Evolutionary conservation across 1,139 yeast genomes (phyloP), one percentile per base, ranked within the genome.

Genomic region (Yamadazyma triangularis): DNA sequence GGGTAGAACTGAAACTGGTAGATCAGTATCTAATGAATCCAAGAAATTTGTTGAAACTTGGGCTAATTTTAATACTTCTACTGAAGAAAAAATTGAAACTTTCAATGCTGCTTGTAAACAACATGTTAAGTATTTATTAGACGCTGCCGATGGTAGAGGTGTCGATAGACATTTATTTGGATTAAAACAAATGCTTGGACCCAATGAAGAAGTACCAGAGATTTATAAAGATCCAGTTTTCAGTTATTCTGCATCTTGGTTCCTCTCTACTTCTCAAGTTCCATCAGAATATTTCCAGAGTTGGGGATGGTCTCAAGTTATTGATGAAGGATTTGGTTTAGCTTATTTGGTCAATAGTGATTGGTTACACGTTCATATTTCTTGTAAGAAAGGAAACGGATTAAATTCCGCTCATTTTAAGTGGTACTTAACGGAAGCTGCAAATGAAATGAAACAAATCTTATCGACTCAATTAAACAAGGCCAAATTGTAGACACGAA

Each of bases 1-100:
- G 48, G 98, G 98, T 35, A 78, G 98, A 59, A 91, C 97, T n/a
- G 98, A 91, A 60, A 84, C 96, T 24, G 89, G 95, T 41, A 77
- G 98, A 53, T 64, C 88, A 7, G 96, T 87, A 15, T 79, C 95
- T n/a, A 61, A 59, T 34, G 95, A 84, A 53, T 75, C 89, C 19
- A 70, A 76, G 36, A 64, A 66, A 28, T 86, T 88, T 58, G 94
- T 85, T 41, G 70, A 76, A 53, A 77, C 86, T 26, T 85, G 95
- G 86, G 69, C 80, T 44, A 65, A 77, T 49, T 64, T 77, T n/a
- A 45, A 55, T 2, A 69, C 83, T 9, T 39, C 81, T 7, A 56
- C 52, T 30, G 73, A 67, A 24, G 80, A 78, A 20, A 87, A 84
- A 60, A 64, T 84, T 28, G 66, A 67, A 13, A 77, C 87, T 22